Evolutionary conservation across 2,329 filamentous ascomycete species (phyloP).

Genomic region (Colletotrichum horii): DNA sequence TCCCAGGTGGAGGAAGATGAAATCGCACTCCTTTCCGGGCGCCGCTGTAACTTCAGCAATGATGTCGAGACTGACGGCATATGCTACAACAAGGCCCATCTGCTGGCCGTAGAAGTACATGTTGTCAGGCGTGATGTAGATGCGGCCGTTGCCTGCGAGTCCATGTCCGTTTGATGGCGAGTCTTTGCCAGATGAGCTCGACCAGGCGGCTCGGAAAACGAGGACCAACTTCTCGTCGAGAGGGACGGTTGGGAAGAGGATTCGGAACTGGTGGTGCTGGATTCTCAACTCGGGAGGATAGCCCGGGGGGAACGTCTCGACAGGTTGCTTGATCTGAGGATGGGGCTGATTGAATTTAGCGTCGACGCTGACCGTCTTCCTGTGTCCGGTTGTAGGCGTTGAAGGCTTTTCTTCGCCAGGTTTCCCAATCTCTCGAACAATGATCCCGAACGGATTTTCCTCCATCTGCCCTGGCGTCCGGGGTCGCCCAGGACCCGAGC

Average conservation of each 20-base stretch:
- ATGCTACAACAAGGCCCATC: conserved; percentile 86
- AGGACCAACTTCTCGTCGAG: conserved; percentile 83
- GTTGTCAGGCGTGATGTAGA: conserved; percentile 85
- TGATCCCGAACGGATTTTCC: conserved; percentile 46
- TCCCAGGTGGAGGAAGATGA: conserved; percentile 80
- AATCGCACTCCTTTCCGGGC: conserved; percentile 90
- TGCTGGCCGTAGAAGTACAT: conserved; percentile 98
- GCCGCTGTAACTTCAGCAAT: conserved; percentile 91
- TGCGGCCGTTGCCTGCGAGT: conserved; percentile 73
- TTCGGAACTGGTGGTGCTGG: conserved; percentile 91
- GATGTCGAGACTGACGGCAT: conserved; percentile 73
- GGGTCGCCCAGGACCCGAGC: conserved; percentile 24
- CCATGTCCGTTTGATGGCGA: conserved; percentile 41
- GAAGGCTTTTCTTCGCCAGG: conserved; percentile 27
- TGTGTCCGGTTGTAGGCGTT: conserved; percentile 32
- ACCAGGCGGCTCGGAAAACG: conserved; percentile 92
- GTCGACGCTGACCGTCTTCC: conserved; percentile 51
- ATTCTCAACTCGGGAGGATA: conserved; percentile 84
- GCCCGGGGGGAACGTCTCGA: conserved; percentile 69
- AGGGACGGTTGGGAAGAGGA: conserved; percentile 84
- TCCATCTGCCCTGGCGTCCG: conserved; percentile 26
- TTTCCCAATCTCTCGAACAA: conserved; percentile 38
- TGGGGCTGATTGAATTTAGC: conserved; percentile 32
- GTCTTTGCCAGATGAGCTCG: conserved; percentile 51
- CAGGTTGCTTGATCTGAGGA: conserved; percentile 34